Conservation (phyloP, 1,284 basidiomycete species). For the Kwoniella shivajii region DNA sequence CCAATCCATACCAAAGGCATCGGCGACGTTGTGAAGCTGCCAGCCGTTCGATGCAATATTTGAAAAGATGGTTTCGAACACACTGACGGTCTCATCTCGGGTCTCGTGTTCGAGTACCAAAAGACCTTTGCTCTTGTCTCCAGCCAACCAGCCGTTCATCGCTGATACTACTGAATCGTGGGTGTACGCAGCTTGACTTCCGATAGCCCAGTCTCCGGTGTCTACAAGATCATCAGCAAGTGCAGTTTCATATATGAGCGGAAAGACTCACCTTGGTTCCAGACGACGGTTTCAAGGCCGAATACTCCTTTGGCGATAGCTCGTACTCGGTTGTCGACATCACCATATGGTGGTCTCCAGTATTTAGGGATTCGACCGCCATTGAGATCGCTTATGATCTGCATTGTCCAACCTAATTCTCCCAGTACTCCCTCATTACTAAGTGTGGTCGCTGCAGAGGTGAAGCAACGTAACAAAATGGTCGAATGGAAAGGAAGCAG, state of each 20-base stretch:
- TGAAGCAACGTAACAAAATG: background rate
- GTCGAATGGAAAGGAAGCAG: slow-evolving; percentile 6
- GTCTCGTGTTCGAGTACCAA: slow-evolving; percentile 48
- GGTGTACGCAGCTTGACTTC: slow-evolving; percentile 33
- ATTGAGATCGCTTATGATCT: slow-evolving; percentile 51
- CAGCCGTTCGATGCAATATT: slow-evolving; percentile 41
- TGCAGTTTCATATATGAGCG: background rate
- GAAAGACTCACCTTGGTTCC: slow-evolving; percentile 42
- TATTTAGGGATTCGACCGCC: slow-evolving; percentile 50
- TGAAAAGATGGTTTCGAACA: slow-evolving; percentile 42
- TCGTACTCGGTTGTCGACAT: slow-evolving; percentile 59
- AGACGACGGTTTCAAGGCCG: slow-evolving; percentile 51
- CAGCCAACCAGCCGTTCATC: slow-evolving; percentile 34
- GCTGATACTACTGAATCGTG: slow-evolving; percentile 24
- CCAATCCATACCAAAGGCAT: slow-evolving; percentile 44
- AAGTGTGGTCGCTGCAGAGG: slow-evolving; percentile 54
- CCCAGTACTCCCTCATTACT: slow-evolving; percentile 61
- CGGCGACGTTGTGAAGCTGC: slow-evolving; percentile 43
- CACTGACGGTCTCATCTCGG: slow-evolving; percentile 35
- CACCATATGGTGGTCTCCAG: slow-evolving; percentile 56
- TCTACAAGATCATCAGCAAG: slow-evolving; percentile 19
- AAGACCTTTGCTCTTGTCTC: slow-evolving; percentile 40
- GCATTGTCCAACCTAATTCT: slow-evolving; percentile 59
- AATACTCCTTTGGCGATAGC: slow-evolving; percentile 57
- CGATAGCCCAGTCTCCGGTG: slow-evolving; percentile 53